Evolutionary conservation across 2,329 filamentous ascomycete genomes (phyloP).

Genomic region (Talaromyces verruculosus): DNA sequence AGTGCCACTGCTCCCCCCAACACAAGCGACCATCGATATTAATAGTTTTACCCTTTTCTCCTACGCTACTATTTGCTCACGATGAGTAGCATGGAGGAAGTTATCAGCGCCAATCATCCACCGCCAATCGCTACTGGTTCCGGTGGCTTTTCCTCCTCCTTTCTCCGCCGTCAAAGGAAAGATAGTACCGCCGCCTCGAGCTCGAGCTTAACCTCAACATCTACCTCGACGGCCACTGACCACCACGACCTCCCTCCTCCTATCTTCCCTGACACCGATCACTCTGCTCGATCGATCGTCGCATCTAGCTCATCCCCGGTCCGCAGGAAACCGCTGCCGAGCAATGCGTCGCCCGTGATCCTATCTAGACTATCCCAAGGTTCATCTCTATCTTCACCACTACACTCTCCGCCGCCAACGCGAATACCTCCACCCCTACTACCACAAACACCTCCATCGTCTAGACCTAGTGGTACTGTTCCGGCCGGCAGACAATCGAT

Average conservation of each 20-base stretch:
- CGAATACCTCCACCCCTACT: conserved; percentile 17
- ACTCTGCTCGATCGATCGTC: conserved; percentile 32
- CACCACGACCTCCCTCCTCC: conserved; percentile 15
- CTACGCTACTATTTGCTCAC: conserved; percentile 10
- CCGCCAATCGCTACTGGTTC: conserved; percentile 24
- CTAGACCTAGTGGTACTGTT: neutral
- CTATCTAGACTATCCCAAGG: conserved; percentile 27
- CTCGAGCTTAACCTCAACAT: conserved; percentile 4
- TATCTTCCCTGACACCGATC: conserved; percentile 13
- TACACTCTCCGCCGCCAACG: conserved; percentile 25
- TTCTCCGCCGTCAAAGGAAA: conserved; percentile 24
- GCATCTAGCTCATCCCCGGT: conserved; percentile 47
- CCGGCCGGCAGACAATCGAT: conserved; percentile 7
- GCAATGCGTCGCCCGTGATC: conserved; percentile 50
- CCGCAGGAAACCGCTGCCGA: conserved; percentile 56
- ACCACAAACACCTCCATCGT: conserved; percentile 10
- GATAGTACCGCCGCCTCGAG: conserved; percentile 11
- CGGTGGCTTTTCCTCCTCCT: conserved; percentile 23
- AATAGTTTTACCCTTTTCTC: neutral
- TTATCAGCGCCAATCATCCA: conserved; percentile 17
- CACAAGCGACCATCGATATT: conserved; percentile 12
- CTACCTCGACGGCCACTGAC: neutral
- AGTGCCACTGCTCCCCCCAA: neutral
- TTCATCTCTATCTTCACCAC: conserved; percentile 9
- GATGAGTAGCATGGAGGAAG: conserved; percentile 14